phyloP scores from a whole-genome alignment of 345 rosid species.

The Schrenkiella parvula region DNA sequence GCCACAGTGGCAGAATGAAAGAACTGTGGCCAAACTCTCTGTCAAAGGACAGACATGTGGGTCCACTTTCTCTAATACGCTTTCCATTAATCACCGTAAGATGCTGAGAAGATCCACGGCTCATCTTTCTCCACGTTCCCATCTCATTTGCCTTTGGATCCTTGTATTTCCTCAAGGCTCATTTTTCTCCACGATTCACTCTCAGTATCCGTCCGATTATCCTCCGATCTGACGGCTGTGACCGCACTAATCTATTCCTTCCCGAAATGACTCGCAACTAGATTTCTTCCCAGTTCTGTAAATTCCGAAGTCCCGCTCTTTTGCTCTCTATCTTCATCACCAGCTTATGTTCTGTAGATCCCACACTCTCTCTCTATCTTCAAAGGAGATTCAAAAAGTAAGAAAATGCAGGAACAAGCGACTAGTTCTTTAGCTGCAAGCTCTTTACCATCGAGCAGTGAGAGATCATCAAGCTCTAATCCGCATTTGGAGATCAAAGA shows the following conservation, averaged over 20 bases:
- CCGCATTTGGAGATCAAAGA: slow-evolving; percentile 81
- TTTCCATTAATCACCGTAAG: slow-evolving; percentile 33
- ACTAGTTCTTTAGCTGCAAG: slow-evolving; percentile 78
- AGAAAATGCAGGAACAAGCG: slow-evolving; percentile 77
- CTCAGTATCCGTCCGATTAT: slow-evolving; percentile 28
- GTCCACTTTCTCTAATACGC: background rate
- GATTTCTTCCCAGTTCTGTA: slow-evolving; percentile 24
- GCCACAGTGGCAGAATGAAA: slow-evolving; percentile 22
- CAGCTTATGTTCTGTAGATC: background rate
- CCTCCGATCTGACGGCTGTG: slow-evolving; percentile 33
- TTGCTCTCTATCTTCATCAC: slow-evolving; percentile 20
- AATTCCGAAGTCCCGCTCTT: slow-evolving; percentile 57
- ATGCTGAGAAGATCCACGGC: slow-evolving; percentile 29
- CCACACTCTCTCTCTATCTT: background rate
- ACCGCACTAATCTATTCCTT: slow-evolving; percentile 14
- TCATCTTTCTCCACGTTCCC: slow-evolving; percentile 35
- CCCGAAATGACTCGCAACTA: slow-evolving; percentile 11
- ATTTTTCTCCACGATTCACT: slow-evolving; percentile 43
- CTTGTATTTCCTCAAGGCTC: slow-evolving; percentile 39
- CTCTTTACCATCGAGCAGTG: slow-evolving; percentile 91
- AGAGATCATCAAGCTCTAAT: slow-evolving; percentile 96
- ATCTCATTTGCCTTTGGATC: slow-evolving; percentile 40
- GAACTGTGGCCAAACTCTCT: slow-evolving; percentile 10
- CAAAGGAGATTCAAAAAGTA: background rate
- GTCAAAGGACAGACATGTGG: slow-evolving; percentile 15